Percentiles rank a stretch among this genome's conserved stretches.
Evolutionary conservation across 306 rosid species (phyloP).

Genomic region (Lotus japonicus): DNA sequence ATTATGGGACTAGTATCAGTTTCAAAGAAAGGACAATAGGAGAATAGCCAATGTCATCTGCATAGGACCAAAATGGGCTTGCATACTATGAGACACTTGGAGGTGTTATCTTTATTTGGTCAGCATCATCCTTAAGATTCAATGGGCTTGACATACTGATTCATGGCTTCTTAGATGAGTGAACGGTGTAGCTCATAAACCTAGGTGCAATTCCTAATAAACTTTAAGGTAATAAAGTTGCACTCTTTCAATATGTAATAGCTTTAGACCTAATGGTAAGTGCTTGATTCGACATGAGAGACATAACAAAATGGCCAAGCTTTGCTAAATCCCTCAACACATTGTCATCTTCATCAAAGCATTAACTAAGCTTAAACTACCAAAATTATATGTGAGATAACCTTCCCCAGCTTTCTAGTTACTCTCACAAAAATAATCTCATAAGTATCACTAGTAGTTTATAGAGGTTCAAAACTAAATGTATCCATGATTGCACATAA

Average conservation of each 20-base stretch:
- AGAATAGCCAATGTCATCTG: too few relatives aligned
- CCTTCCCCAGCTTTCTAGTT: neutral
- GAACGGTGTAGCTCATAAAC: too few relatives aligned
- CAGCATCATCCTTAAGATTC: too few relatives aligned
- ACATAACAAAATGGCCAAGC: too few relatives aligned
- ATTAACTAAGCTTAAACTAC: neutral
- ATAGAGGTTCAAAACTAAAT: neutral
- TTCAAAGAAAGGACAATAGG: too few relatives aligned
- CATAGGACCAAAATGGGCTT: too few relatives aligned
- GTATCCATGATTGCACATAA: neutral
- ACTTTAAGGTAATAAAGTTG: neutral
- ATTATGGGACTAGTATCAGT: too few relatives aligned
- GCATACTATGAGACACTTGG: too few relatives aligned
- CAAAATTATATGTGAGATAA: neutral
- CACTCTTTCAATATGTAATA: neutral
- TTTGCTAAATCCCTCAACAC: neutral
- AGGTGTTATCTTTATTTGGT: too few relatives aligned
- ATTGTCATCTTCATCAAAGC: neutral
- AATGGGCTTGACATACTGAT: too few relatives aligned
- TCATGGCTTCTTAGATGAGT: too few relatives aligned
- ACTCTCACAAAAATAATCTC: neutral
- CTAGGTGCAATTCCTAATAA: neutral
- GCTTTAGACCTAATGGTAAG: neutral
- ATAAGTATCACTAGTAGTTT: neutral
- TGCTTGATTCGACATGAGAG: neutral